Base-by-base conservation (phyloP, 345 rosid genomes). In the Boechera retrofracta region DNA sequence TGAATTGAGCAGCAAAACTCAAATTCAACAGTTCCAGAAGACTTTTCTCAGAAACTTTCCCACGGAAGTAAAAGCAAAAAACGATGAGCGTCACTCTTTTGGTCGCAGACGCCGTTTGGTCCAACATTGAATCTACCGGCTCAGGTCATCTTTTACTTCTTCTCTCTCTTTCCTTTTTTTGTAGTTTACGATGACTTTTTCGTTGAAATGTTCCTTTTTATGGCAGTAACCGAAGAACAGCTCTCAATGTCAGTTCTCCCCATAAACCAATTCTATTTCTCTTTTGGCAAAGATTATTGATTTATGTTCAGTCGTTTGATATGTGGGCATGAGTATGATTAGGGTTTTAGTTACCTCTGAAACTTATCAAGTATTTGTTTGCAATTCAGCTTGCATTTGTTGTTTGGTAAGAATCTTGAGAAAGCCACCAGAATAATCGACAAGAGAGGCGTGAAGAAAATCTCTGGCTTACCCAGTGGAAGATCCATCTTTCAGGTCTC, bases 321-420 rank as follows among this genome's bases (percentile, higher is more conserved):
- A 45, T 45, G 47, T 42, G 47, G 47, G 47, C 47, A 15, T 45
- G 21, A 5, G 21, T 47, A 8, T 63, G 54, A 54, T 73, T 44
- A 12, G 38, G 71, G 38, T 12, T 64, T 51, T 3, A 71, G 12
- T 41, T 41, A 28, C 24, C 18, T 41, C 54, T 69, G 24, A 32
- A 59, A 58, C 56, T 54, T 67, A 36, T 51, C 59, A 51, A 48
- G 53, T 63, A 2, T 47, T 5, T 44, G 41, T 61, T 18, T 51
- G 55, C 28, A 16, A 51, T 41, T 47, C 79, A 94, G 98, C 47
- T 86, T 92, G 86, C 88, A 90, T 84, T 82, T 92, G 82, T 78
- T 92, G 87, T 94, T 88, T 80, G 98, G 98, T 73, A 94, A 90
- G 81, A 94, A 90, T 79, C 69, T 94, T 51, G 97, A 90, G 85